Evolutionary conservation across 495 filamentous ascomycete genomes (phyloP).

Genomic region (Tuber magnatum): DNA sequence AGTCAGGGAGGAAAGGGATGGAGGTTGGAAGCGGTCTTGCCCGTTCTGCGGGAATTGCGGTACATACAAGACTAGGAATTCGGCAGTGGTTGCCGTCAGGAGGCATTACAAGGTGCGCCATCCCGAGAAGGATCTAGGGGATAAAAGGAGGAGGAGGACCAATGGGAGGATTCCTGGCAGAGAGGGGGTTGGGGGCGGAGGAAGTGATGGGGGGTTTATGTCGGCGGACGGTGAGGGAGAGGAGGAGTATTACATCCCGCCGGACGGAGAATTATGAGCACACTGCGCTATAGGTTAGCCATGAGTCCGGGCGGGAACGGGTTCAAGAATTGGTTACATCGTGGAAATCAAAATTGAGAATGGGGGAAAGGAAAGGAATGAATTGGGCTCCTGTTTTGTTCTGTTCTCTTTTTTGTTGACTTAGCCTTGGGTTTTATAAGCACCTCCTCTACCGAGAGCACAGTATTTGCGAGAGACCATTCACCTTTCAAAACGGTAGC

Average conservation of each 20-base stretch:
- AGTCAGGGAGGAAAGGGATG: background rate
- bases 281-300: background rate
- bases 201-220: conserved; percentile 6
- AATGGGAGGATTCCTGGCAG: conserved; percentile 13
- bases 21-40: background rate
- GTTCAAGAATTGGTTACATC: background rate
- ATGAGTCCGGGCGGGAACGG: background rate
- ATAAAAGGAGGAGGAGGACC: conserved; percentile 18
- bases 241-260: background rate
- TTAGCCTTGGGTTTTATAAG: background rate
- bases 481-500: background rate
- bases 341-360: background rate
- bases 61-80: background rate
- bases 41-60: background rate
- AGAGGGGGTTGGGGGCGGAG: conserved; percentile 8
- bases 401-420: background rate
- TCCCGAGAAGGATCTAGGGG: conserved; percentile 5
- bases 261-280: background rate
- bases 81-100: background rate
- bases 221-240: background rate
- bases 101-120: conserved; percentile 3
- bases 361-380: background rate
- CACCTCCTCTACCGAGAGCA: background rate
- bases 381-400: background rate
- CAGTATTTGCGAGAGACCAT: background rate